Base-by-base conservation (phyloP, 129 eudicot species). In the Rutidosis leptorrhynchoides region DNA sequence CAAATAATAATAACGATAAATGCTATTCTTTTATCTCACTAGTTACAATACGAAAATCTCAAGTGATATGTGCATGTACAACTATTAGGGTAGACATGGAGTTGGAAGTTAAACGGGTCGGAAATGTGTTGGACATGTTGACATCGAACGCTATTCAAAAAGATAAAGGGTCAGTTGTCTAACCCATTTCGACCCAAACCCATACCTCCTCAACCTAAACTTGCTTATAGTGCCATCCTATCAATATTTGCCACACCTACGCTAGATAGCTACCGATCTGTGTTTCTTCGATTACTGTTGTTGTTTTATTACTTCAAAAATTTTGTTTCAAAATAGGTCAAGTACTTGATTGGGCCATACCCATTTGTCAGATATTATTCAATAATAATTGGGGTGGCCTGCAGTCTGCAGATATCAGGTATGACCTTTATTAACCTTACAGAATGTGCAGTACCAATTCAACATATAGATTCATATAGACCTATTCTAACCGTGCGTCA, bases 401-500 rank as follows among this genome's bases (percentile, higher is more conserved):
- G 43, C 43, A 5, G 6, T 35, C 3, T 35, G 43, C 43, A 35
- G 43, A 35, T 5, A 5, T 46, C 54, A 48, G 55, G 23, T n/a
- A 49, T 49, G 55, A 20, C 55, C 55, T 49, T 17, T 20, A 49
- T 49, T 6, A 1, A 10, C 55, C 55, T n/a, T 49, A n/a, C 55
- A 49, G 55, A 49, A 49, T 49, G 19, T 49, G 24, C 55, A 49
- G 55, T 49, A 49, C 55, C 55, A 49, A 17, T 20, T 49, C 23
- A 17, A 49, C 3, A 49, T 49, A 24, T 49, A 49, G 55, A 49
- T 49, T 49, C 24, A 17, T 17, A 49, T 49, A n/a, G n/a, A n/a
- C n/a, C n/a, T n/a, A n/a, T n/a, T n/a, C n/a, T n/a, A n/a, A n/a
- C n/a, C n/a, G n/a, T n/a, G n/a, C n/a, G n/a, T n/a, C n/a, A n/a